These are phyloP conservation scores for Trichophyton rubrum DNA, from an alignment of 2,329 filamentous ascomycete genomes.

Conservation along the genomic window DNA sequence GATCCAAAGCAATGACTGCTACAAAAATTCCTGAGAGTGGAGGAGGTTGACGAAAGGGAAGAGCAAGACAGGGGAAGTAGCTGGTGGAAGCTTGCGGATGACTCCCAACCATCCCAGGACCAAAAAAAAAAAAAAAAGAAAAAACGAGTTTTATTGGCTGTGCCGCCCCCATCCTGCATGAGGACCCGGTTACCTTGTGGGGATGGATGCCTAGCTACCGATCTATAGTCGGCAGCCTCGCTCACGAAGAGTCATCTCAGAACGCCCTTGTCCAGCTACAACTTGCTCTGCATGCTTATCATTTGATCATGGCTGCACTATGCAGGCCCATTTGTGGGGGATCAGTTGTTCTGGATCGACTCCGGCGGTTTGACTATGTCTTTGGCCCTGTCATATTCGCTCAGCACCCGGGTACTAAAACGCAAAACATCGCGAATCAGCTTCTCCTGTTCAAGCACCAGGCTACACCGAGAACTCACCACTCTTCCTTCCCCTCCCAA, in stretches of 20 bases:
- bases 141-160: background rate
- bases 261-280: background rate
- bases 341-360: background rate
- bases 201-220: background rate
- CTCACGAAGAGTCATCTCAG: background rate
- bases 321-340: background rate
- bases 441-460: background rate
- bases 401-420: background rate
- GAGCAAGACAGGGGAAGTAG: background rate
- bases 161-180: background rate
- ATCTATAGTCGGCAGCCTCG: conserved; percentile 1
- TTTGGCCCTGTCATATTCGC: background rate
- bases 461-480: background rate
- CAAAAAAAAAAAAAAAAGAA: background rate
- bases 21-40: too few relatives aligned
- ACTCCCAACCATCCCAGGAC: background rate
- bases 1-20: too few relatives aligned
- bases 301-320: conserved; percentile 1
- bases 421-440: background rate
- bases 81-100: background rate
- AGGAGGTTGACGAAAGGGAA: background rate
- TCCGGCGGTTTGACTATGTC: background rate
- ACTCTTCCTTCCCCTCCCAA: background rate
- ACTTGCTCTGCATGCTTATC: background rate
- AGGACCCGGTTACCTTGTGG: background rate